Conservation (phyloP, 2,329 filamentous ascomycete genomes). For the Fusarium torulosum region DNA sequence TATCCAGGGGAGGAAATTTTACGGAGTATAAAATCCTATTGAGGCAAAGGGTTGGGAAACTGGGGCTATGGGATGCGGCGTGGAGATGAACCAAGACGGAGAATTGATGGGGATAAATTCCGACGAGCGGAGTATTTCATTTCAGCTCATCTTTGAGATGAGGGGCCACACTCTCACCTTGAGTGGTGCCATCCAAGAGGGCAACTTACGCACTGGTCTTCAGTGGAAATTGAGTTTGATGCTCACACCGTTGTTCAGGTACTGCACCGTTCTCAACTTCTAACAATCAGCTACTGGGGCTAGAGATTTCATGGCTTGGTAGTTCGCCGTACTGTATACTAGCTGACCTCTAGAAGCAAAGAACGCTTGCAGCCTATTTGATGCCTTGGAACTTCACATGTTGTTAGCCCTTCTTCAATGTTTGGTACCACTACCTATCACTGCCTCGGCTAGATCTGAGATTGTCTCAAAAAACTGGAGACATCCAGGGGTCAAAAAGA, state of each 20-base stretch:
- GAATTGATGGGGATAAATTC: neutral
- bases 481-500: neutral
- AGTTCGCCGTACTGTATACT: neutral
- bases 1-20: no score
- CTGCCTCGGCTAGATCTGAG: neutral
- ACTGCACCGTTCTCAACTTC: neutral
- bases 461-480: neutral
- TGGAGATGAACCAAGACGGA: neutral
- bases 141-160: neutral
- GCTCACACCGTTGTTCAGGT: neutral
- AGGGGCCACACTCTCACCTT: neutral
- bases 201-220: no score
- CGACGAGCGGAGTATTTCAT: neutral
- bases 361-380: neutral
- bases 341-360: neutral
- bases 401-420: neutral
- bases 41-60: neutral
- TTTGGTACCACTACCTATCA: neutral
- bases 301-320: neutral
- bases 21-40: no score
- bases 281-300: neutral
- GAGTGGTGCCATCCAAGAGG: no score
- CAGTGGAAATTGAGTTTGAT: neutral
- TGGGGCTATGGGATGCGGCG: neutral
- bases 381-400: neutral